Conservation (phyloP, 2,329 filamentous ascomycete genomes). For the Colletotrichum nymphaeae region DNA sequence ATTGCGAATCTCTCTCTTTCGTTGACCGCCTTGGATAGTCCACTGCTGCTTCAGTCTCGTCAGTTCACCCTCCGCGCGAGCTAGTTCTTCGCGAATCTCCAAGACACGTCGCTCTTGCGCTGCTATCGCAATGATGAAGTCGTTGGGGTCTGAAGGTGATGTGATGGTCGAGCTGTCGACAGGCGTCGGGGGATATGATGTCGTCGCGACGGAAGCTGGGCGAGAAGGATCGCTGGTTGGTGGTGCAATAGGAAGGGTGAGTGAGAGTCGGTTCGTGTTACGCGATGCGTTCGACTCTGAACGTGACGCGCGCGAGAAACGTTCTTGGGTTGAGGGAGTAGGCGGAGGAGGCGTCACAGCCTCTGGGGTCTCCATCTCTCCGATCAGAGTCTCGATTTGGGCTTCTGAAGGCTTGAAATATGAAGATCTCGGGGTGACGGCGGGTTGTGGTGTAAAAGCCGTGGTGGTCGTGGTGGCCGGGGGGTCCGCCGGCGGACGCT, state of each 20-base stretch:
- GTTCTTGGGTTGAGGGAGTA: conserved; percentile 50
- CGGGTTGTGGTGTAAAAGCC: conserved; percentile 29
- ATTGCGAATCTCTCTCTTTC: conserved; percentile 75
- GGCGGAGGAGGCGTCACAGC: conserved; percentile 49
- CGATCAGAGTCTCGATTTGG: conserved; percentile 23
- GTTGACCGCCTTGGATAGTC: conserved; percentile 79
- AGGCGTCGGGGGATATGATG: conserved; percentile 63
- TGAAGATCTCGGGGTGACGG: conserved; percentile 16
- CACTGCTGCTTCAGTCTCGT: conserved; percentile 84
- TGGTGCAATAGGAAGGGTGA: conserved; percentile 70
- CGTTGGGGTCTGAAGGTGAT: conserved; percentile 66
- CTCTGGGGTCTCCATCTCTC: conserved; percentile 27
- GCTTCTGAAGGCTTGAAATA: conserved; percentile 21
- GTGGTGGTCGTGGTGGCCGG: conserved; percentile 33
- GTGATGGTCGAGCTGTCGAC: conserved; percentile 54
- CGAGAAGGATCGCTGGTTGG: conserved; percentile 64
- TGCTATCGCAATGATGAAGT: conserved; percentile 89
- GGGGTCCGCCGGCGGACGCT: conserved; percentile 45
- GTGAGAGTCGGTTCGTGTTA: conserved; percentile 67
- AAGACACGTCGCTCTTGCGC: conserved; percentile 91
- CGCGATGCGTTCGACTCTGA: conserved; percentile 65
- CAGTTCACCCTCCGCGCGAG: conserved; percentile 82
- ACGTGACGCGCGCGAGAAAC: conserved; percentile 59
- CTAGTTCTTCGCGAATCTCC: conserved; percentile 91
- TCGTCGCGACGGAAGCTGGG: conserved; percentile 59